Evolutionary conservation across 139 green algal genomes (phyloP).

Genomic region (Zygnema circumcarinatum): DNA sequence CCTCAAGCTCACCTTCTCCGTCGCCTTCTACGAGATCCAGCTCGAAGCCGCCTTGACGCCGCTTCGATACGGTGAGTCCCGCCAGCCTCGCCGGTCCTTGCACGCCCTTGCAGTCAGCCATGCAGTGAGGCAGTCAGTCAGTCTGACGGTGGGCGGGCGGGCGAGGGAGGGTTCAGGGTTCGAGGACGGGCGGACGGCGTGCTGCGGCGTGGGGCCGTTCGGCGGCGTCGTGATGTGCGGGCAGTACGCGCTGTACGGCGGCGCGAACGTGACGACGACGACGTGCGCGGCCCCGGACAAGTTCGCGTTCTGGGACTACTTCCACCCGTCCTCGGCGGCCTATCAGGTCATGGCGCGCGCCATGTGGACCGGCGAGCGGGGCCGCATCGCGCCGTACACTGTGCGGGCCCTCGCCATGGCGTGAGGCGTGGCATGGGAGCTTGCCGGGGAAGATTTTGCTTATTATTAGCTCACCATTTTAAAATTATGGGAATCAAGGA

Average conservation of each 20-base stretch:
- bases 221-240: background rate
- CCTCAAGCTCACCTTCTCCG: background rate
- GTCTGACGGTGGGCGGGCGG: too few relatives aligned
- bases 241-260: background rate
- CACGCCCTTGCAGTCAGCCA: too few relatives aligned
- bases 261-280: background rate
- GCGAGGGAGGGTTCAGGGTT: background rate
- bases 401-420: background rate
- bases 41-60: background rate
- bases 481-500: too few relatives aligned
- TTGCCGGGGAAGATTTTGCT: too few relatives aligned
- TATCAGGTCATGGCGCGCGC: background rate
- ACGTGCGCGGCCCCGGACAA: background rate
- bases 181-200: background rate
- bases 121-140: too few relatives aligned
- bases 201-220: background rate
- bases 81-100: too few relatives aligned
- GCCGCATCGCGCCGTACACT: background rate
- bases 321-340: background rate
- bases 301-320: conserved; percentile 1
- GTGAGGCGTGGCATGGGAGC: too few relatives aligned
- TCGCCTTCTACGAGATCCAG: background rate
- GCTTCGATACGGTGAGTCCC: background rate
- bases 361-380: background rate
- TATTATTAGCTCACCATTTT: too few relatives aligned